Evolutionary conservation across 2,329 filamentous ascomycete species (phyloP).

Genomic region (Talaromyces sp.): DNA sequence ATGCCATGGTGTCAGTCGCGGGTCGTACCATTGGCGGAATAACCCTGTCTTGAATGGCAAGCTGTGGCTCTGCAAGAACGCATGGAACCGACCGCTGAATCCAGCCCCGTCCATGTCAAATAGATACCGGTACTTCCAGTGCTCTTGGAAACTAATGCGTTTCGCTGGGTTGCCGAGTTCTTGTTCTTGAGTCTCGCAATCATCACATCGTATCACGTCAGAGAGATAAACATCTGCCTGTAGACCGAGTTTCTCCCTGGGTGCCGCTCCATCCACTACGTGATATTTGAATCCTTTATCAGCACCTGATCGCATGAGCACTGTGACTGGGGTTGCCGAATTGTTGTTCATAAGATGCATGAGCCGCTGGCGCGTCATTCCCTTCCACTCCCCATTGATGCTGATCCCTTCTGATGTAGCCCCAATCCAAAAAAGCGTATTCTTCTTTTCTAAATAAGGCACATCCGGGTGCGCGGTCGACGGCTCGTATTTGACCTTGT

Average conservation of each 20-base stretch:
- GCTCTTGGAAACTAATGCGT: constrained; percentile 49
- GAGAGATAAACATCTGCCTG: constrained; percentile 58
- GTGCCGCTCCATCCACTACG: constrained; percentile 39
- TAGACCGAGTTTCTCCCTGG: constrained; percentile 45
- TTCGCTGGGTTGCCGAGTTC: constrained; percentile 48
- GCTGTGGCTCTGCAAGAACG: constrained; percentile 61
- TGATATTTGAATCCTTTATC: constrained; percentile 52
- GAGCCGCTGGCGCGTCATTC: constrained; percentile 65
- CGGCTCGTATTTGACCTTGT: constrained; percentile 51
- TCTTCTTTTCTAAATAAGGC: constrained; percentile 58
- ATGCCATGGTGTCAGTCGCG: constrained; percentile 68
- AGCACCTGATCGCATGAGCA: constrained; percentile 51
- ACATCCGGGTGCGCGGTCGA: constrained; percentile 49
- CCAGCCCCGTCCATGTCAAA: constrained; percentile 66
- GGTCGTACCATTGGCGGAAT: constrained; percentile 76
- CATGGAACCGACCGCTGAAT: constrained; percentile 62
- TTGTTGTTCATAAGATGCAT: constrained; percentile 64
- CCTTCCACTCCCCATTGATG: constrained; percentile 57
- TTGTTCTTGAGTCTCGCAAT: constrained; percentile 49
- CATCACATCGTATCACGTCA: constrained; percentile 55
- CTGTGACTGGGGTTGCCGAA: constrained; percentile 44
- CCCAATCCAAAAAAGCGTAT: constrained; percentile 72
- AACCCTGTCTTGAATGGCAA: constrained; percentile 67
- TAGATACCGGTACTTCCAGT: constrained; percentile 65
- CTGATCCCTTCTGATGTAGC: constrained; percentile 55